Base-by-base conservation (phyloP, 129 eudicot genomes). In the Rutidosis leptorrhynchoides region DNA sequence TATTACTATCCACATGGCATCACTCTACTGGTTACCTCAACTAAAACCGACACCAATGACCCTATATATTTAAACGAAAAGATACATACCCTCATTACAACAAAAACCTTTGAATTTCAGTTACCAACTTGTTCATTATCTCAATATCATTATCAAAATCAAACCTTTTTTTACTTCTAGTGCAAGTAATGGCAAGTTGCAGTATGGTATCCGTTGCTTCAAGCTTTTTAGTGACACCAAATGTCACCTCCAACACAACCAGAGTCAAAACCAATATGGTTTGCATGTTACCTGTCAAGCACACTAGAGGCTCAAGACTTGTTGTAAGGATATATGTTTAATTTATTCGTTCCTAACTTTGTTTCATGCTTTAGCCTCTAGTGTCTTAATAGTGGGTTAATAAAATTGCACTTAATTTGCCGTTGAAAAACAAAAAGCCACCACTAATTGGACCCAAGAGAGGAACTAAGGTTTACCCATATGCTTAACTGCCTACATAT, bases 401-500 rank as follows among this genome's bases (percentile, higher is more conserved):
- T n/a, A n/a, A n/a, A n/a, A n/a, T n/a, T n/a, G n/a, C n/a, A n/a
- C n/a, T n/a, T n/a, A n/a, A n/a, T n/a, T n/a, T n/a, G n/a, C n/a
- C n/a, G n/a, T n/a, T n/a, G n/a, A n/a, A n/a, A n/a, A n/a, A n/a
- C n/a, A n/a, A n/a, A n/a, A 88, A 88, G 87, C 96, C 96, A 1
- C 96, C 96, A 27, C 98, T 96, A 37, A 70, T 92, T 69, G 98
- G 98, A 61, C 98, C 98, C 79, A 85, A 85, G 79, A 88, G 98
- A 66, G 98, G 98, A 68, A 0, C 96, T 22, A 80, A 86, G 96
- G 98, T 85, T 64, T 57, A 54, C 51, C n/a, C n/a, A 32, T 11
- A 37, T 37, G 45, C 43, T 8, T 37, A 37, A 2, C 43, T 37
- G 43, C 15, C 15, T 9, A 37, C 6, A 10, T n/a, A n/a, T 37